Conservation (phyloP, 305 asterid species). For the Withania somnifera region DNA sequence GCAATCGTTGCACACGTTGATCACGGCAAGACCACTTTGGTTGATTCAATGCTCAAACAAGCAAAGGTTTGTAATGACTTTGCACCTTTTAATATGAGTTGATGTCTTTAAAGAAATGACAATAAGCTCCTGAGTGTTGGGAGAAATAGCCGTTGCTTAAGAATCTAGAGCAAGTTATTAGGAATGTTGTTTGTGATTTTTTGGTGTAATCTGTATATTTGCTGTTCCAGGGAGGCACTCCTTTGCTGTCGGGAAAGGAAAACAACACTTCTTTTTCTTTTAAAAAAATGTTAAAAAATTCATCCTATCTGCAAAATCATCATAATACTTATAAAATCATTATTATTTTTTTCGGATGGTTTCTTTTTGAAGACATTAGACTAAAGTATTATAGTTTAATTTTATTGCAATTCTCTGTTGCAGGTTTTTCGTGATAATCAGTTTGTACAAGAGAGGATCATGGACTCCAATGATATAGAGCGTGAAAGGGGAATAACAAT, state of each 20-base stretch:
- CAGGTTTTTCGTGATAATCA: conserved; percentile 98
- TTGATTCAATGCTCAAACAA: conserved; percentile 92
- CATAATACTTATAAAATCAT: not conserved
- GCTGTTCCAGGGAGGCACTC: not conserved
- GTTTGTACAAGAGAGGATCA: conserved; percentile 83
- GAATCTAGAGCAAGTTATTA: not conserved
- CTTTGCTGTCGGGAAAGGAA: not conserved
- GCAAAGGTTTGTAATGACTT: conserved; percentile 79
- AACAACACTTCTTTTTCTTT: not conserved
- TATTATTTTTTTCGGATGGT: not conserved
- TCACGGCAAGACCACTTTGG: conserved; percentile 97
- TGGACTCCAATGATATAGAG: conserved; percentile 97
- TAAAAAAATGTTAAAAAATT: not conserved
- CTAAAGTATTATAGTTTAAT: not conserved
- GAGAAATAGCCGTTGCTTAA: not conserved
- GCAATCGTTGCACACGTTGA: conserved; percentile 99
- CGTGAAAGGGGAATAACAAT: conserved; percentile 99
- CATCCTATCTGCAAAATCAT: not conserved
- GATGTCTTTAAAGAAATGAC: not conserved
- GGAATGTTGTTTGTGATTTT: not conserved
- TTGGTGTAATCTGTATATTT: not conserved
- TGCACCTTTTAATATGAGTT: too few relatives aligned
- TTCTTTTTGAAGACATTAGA: not conserved
- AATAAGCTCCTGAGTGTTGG: not conserved
- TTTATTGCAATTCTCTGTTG: conserved; percentile 15